A percentile compares a stretch with the other conserved stretches of the same genome.
phyloP scores from a whole-genome alignment of 495 filamentous ascomycete genomes.

The Geopyxis carbonaria region DNA sequence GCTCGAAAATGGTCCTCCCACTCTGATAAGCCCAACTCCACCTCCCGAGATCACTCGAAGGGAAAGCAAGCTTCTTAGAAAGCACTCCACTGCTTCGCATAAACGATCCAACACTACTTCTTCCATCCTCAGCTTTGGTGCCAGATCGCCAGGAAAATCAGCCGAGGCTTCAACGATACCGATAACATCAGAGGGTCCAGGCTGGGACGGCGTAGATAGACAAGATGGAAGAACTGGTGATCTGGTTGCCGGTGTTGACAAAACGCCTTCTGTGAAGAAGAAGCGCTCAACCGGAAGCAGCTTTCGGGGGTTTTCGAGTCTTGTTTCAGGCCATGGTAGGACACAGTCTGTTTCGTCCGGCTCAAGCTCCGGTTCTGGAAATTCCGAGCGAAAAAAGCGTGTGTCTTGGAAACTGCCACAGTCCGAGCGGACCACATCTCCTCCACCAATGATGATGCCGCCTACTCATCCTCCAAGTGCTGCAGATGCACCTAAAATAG shows the following conservation, averaged over 20 bases:
- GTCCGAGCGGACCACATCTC: constrained; percentile 1
- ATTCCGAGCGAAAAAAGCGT: constrained; percentile 19
- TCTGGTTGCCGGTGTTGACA: constrained; percentile 4
- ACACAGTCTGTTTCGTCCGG: constrained; percentile 16
- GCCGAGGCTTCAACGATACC: background rate
- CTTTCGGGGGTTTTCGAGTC: background rate
- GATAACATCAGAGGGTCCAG: constrained; percentile 16
- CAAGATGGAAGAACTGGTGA: constrained; percentile 23
- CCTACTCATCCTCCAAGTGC: constrained; percentile 21
- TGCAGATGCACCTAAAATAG: constrained; percentile 17
- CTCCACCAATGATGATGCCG: constrained; percentile 20
- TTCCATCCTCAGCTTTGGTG: constrained; percentile 3
- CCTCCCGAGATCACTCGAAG: constrained; percentile 12
- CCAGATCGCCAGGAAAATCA: background rate
- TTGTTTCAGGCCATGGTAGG: constrained; percentile 9
- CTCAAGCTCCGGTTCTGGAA: constrained; percentile 17
- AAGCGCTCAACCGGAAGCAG: constrained; percentile 4
- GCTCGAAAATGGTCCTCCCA: constrained; percentile 30
- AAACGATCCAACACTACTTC: constrained; percentile 21
- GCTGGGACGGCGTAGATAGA: constrained; percentile 23
- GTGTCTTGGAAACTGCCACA: constrained; percentile 15
- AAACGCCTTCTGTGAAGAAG: constrained; percentile 2
- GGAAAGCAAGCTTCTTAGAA: constrained; percentile 21
- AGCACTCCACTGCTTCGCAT: constrained; percentile 12
- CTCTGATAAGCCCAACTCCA: background rate